Evolutionary conservation across 441 rosid species (phyloP).

Genomic region (Aleurites moluccanus): DNA sequence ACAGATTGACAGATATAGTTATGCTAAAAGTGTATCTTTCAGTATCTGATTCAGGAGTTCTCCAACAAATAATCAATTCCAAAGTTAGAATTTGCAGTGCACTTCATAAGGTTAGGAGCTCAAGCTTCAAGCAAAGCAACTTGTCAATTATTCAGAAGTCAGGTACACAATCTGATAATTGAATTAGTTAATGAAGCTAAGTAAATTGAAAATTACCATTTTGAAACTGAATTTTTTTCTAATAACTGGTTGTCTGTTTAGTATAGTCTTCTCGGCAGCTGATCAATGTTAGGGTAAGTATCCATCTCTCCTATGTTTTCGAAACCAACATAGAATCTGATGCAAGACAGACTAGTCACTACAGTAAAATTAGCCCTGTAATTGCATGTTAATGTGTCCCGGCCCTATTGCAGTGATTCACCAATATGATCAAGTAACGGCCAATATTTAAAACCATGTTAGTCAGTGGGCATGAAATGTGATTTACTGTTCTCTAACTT

Average conservation of each 20-base stretch:
- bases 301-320: background rate
- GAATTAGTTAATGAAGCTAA: background rate
- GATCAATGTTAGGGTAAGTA: background rate
- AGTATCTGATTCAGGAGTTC: slow-evolving; percentile 23
- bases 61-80: slow-evolving; percentile 11
- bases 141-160: background rate
- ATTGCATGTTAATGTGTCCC: too few species aligned
- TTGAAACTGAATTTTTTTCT: background rate
- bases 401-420: too few species aligned
- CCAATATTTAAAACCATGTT: background rate
- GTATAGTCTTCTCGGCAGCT: slow-evolving; percentile 7
- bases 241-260: background rate
- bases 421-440: too few species aligned
- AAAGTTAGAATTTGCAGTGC: background rate
- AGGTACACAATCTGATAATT: background rate
- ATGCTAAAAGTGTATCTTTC: background rate
- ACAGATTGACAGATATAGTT: background rate
- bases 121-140: slow-evolving; percentile 4
- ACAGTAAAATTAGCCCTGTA: background rate
- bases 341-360: background rate
- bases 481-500: too few species aligned
- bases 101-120: background rate
- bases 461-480: background rate
- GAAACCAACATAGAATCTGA: background rate
- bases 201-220: background rate